phyloP scores from a whole-genome alignment of 345 rosid species.

The Citrus medica region DNA sequence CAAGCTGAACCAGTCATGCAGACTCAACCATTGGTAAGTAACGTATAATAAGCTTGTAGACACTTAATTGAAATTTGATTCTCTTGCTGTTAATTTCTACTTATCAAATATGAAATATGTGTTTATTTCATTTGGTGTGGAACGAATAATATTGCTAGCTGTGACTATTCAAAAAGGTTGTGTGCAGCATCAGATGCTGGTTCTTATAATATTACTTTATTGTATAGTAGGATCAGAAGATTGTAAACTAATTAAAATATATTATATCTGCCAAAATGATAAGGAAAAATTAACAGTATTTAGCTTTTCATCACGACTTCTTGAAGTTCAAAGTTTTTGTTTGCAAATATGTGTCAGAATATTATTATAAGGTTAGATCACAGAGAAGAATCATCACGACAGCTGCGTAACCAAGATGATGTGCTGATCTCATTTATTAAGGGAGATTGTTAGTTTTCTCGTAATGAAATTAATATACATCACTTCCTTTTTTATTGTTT shows the following conservation, averaged over 20 bases:
- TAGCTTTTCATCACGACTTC: neutral
- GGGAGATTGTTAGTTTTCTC: too few relatives aligned
- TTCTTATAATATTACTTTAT: neutral
- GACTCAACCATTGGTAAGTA: constrained; percentile 31
- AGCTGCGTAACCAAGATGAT: neutral
- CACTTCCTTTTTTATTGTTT: rapidly evolving
- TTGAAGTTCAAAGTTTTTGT: neutral
- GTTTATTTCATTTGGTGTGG: neutral
- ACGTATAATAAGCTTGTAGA: neutral
- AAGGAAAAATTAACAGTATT: neutral
- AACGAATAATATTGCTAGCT: neutral
- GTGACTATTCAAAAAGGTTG: neutral
- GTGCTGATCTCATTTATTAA: too few relatives aligned
- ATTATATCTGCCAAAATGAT: neutral
- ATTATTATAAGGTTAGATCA: neutral
- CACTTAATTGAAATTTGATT: neutral
- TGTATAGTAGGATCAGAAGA: neutral
- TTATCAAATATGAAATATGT: neutral
- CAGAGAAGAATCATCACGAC: neutral
- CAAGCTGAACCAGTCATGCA: constrained; percentile 21
- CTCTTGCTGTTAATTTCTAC: neutral
- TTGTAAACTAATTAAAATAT: neutral
- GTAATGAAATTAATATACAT: too few relatives aligned
- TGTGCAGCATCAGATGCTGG: neutral
- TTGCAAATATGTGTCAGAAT: neutral